Percentiles rank a stretch among this genome's conserved stretches.
Conservation (phyloP, 495 filamentous ascomycete species). For the Penicillium bialowiezense region DNA sequence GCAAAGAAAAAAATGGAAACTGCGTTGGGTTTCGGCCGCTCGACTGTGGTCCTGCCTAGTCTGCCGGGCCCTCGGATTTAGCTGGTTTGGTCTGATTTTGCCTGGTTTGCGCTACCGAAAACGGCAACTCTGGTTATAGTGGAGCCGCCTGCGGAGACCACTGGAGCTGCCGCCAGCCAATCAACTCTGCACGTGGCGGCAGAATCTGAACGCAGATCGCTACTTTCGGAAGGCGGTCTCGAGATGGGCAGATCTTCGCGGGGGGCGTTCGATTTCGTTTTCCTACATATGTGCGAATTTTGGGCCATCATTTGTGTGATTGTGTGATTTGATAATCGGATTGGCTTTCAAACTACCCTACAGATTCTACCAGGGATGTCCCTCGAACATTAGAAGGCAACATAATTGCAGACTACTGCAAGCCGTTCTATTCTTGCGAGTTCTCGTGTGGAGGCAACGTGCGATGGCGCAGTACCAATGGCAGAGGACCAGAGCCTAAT, state of each 20-base stretch:
- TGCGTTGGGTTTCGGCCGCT: background rate
- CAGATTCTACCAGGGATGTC: no score
- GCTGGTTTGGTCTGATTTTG: background rate
- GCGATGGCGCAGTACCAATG: no score
- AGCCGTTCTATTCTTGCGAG: no score
- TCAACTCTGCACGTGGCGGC: constrained; percentile 23
- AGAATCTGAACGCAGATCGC: constrained; percentile 10
- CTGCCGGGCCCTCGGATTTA: background rate
- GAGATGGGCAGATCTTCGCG: constrained; percentile 3
- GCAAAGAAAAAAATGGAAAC: background rate
- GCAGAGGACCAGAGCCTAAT: no score
- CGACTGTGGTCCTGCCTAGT: background rate
- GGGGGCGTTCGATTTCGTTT: background rate
- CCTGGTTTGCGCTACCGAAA: background rate
- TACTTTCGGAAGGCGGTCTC: background rate
- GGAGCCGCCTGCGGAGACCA: background rate
- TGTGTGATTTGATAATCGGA: no score
- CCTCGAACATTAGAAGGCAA: no score
- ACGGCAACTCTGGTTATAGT: background rate
- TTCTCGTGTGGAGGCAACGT: no score
- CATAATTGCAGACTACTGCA: no score
- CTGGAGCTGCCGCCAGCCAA: constrained; percentile 14
- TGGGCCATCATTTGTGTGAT: no score
- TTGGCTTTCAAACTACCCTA: background rate
- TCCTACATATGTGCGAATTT: no score